A percentile compares a stretch with the other conserved stretches of the same genome.
phyloP scores from a whole-genome alignment of 257 asterid species.

The Solanum sitiens region DNA sequence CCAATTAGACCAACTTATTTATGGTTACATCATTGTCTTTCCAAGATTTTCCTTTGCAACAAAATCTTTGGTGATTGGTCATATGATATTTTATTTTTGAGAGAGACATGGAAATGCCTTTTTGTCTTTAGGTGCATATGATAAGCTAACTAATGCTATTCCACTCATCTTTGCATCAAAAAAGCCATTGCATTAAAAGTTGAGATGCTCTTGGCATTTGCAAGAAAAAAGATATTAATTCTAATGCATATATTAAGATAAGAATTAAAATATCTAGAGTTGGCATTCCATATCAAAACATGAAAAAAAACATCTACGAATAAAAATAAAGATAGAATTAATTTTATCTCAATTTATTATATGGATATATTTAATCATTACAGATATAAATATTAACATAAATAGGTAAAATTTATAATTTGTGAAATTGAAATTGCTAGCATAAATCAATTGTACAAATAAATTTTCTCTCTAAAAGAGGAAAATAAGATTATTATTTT shows the following conservation, averaged over 20 bases:
- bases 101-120: not conserved
- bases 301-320: slow-evolving; percentile 3
- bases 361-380: not conserved
- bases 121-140: not conserved
- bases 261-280: not conserved
- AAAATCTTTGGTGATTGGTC: slow-evolving; percentile 4
- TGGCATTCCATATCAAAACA: not conserved
- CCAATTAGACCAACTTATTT: not conserved
- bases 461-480: not conserved
- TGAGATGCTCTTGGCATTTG: slow-evolving; percentile 7
- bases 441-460: not conserved
- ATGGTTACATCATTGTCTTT: slow-evolving; percentile 3
- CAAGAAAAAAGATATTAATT: slow-evolving; percentile 16
- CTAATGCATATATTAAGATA: slow-evolving; percentile 12
- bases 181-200: not conserved
- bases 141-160: slow-evolving; percentile 23
- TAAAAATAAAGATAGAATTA: not conserved
- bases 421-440: not conserved
- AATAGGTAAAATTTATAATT: not conserved
- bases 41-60: slow-evolving; percentile 3
- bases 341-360: not conserved
- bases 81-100: slow-evolving; percentile 8
- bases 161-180: slow-evolving; percentile 46
- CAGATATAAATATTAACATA: not conserved
- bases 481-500: not conserved